phyloP scores from a whole-genome alignment of 768 basidiomycete genomes.

The Russula ochroleuca region DNA sequence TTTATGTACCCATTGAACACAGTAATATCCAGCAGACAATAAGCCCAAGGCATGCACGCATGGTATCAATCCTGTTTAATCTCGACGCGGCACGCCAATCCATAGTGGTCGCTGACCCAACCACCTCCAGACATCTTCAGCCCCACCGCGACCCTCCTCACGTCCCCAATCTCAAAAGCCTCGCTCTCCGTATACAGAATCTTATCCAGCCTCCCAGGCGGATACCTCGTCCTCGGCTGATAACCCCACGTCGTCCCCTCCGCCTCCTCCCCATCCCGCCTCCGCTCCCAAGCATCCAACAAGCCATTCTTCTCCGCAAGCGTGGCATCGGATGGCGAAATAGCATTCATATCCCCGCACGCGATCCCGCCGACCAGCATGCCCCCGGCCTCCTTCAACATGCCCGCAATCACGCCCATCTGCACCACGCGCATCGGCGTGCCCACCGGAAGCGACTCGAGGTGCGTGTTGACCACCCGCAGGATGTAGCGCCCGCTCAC shows the following conservation, averaged over 20 bases:
- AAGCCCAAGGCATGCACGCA: too few relatives aligned
- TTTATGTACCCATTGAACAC: too few relatives aligned
- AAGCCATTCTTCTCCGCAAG: constrained; percentile 47
- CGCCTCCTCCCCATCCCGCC: constrained; percentile 42
- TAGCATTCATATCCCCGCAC: constrained; percentile 71
- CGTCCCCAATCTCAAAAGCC: constrained; percentile 50
- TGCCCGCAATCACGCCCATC: constrained; percentile 47
- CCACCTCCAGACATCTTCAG: constrained; percentile 40
- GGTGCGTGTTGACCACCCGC: constrained; percentile 67
- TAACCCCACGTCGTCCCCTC: constrained; percentile 66
- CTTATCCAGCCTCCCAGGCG: constrained; percentile 60
- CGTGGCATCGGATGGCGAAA: constrained; percentile 43
- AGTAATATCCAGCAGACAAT: too few relatives aligned
- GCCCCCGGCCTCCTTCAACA: constrained; percentile 43
- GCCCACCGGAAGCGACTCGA: constrained; percentile 58
- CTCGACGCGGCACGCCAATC: constrained; percentile 45
- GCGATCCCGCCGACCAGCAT: constrained; percentile 59
- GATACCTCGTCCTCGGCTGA: constrained; percentile 47
- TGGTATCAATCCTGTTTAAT: constrained; percentile 9
- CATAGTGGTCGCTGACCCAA: constrained; percentile 70
- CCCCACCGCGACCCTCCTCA: constrained; percentile 54
- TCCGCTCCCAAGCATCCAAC: constrained; percentile 53
- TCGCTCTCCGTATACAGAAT: constrained; percentile 52
- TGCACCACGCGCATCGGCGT: constrained; percentile 42
- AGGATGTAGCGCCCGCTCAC: constrained; percentile 40